phyloP scores from a whole-genome alignment of 441 rosid genomes.

The Macaranga tanarius region DNA sequence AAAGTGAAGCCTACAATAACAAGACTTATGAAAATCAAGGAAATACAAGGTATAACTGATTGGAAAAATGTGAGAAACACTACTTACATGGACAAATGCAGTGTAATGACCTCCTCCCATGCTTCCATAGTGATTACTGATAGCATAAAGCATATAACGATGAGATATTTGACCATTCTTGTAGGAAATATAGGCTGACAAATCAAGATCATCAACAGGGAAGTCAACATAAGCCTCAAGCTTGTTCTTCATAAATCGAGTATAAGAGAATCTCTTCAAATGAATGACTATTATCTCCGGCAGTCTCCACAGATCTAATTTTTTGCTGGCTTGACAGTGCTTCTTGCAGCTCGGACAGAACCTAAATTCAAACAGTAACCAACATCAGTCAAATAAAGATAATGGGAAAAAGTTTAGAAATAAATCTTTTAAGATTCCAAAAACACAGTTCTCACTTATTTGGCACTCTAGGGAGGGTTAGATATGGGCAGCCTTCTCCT shows the following conservation, averaged over 20 bases:
- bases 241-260: slow-evolving; percentile 55
- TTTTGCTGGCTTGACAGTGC: slow-evolving; percentile 64
- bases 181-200: slow-evolving; percentile 47
- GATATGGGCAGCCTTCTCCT: background rate
- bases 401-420: background rate
- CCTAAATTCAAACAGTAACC: slow-evolving; percentile 36
- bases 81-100: slow-evolving; percentile 67
- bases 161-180: slow-evolving; percentile 35
- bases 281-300: slow-evolving; percentile 71
- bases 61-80: background rate
- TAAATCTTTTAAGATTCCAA: background rate
- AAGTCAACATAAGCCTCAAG: slow-evolving; percentile 68
- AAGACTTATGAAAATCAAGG: background rate
- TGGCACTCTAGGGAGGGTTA: background rate
- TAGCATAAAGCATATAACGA: slow-evolving; percentile 56
- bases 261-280: slow-evolving; percentile 68
- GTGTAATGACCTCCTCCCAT: slow-evolving; percentile 81
- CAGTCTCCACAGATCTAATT: slow-evolving; percentile 70
- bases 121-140: slow-evolving; percentile 70
- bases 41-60: background rate
- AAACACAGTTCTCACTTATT: background rate
- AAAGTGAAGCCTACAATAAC: background rate
- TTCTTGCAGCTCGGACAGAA: slow-evolving; percentile 64
- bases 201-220: slow-evolving; percentile 60
- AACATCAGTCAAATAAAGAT: slow-evolving; percentile 23